Conservation (phyloP, 768 basidiomycete genomes). For the Russula earlei region DNA sequence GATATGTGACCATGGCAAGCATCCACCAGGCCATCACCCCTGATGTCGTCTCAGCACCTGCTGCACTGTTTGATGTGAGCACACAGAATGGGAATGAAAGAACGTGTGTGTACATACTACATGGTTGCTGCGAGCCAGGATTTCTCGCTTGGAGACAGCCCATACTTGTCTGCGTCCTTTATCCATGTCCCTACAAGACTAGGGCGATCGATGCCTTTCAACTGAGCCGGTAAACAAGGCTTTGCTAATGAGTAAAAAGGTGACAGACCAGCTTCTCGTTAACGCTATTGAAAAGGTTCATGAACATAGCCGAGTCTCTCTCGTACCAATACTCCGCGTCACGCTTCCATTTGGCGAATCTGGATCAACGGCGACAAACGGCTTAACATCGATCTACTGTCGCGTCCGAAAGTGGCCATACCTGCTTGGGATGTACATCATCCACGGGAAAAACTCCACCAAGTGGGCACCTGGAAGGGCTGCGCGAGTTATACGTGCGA, state of each 20-base stretch:
- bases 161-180: constrained; percentile 2
- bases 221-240: neutral
- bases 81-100: neutral
- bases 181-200: constrained; percentile 12
- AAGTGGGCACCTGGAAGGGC: constrained; percentile 29
- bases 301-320: constrained; percentile 16
- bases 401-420: too few species aligned
- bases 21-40: constrained; percentile 19
- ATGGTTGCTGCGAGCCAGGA: constrained; percentile 21
- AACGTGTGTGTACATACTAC: constrained; percentile 13
- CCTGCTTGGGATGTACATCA: constrained; percentile 17
- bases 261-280: neutral
- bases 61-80: too few species aligned
- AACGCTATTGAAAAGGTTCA: constrained; percentile 9
- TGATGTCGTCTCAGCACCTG: constrained; percentile 16
- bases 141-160: constrained; percentile 11
- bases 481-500: constrained; percentile 27
- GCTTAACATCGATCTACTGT: too few species aligned
- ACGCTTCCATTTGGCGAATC: constrained; percentile 17
- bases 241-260: neutral
- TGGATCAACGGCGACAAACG: neutral
- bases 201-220: constrained; percentile 11
- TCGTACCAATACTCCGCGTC: constrained; percentile 6
- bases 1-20: constrained; percentile 18
- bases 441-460: constrained; percentile 19